A percentile compares a stretch with the other conserved stretches of the same genome.
Conservation (phyloP, 1,284 basidiomycete species). For the Naganishia cerealis region DNA sequence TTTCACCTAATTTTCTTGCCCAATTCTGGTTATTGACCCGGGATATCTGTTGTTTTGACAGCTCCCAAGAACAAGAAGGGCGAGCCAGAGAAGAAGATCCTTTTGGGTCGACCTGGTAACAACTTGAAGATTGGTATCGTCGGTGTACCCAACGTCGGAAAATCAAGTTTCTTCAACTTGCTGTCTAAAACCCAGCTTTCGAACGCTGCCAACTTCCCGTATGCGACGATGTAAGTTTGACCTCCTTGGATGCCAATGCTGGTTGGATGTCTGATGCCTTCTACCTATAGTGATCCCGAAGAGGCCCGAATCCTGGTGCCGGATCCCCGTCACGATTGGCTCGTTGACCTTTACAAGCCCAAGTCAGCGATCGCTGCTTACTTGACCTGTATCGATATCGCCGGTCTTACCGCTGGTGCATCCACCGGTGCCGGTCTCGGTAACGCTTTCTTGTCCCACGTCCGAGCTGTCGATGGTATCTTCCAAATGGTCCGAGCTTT, state of each 20-base stretch:
- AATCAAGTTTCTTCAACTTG: conserved; percentile 92
- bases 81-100: conserved; percentile 69
- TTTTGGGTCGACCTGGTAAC: conserved; percentile 86
- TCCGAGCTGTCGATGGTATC: conserved; percentile 97
- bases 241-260: neutral
- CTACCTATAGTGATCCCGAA: conserved; percentile 64
- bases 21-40: neutral
- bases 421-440: conserved; percentile 97
- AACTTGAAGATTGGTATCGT: conserved; percentile 87
- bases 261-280: neutral
- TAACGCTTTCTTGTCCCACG: conserved; percentile 96
- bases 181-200: conserved; percentile 89
- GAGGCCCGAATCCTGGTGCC: conserved; percentile 94
- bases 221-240: conserved; percentile 74
- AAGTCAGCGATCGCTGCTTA: conserved; percentile 84
- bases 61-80: conserved; percentile 60
- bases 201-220: conserved; percentile 97
- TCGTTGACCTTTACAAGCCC: conserved; percentile 88
- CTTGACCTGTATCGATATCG: conserved; percentile 98
- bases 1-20: conserved; percentile 7
- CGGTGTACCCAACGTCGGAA: conserved; percentile 91
- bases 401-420: conserved; percentile 92
- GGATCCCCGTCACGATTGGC: conserved; percentile 91
- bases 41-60: neutral
- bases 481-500: conserved; percentile 98